Evolutionary conservation across 192 early-diverging fungal genomes (phyloP), one percentile per base, ranked within the genome.

Genomic region (Coemansia sp.): DNA sequence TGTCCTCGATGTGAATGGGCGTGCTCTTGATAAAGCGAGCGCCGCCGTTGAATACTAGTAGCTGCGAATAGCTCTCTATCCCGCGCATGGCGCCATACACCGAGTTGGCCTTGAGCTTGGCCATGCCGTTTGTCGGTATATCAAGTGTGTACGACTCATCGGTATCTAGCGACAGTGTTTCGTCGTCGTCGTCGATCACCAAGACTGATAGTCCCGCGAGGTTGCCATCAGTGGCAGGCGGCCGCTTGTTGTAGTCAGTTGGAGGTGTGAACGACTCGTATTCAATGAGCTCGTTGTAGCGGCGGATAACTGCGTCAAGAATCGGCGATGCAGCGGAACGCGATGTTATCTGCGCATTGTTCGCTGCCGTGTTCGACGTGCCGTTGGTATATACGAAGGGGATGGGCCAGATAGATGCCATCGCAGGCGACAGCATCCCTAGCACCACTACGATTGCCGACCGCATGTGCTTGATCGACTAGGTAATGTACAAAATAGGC

Each of bases 121-220:
- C 91, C 41, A 79, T 43, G 43, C 85, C 82, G n/a, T 63, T 63
- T 7, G 74, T 64, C 13, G 88, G 89, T 27, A 93, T 80, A 39
- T 87, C 79, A 27, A 93, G 84, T 27, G 76, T 85, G 69, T 93
- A 93, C n/a, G 91, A 89, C 78, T 93, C 91, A 66, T 93, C 89
- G 0, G 88, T 85, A 39, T 79, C 83, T 31, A 88, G 75, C 41
- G 83, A 77, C 27, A 91, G 86, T 2, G 81, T 69, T 67, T 85
- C 71, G 24, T 74, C 71, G 34, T 71, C 63, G 73, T 80, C 77
- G 9, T 50, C 68, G 24, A 93, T 39, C 38, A 39, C 86, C 1
- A 70, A 66, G 18, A 92, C 73, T 7, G 50, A 66, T 36, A 91
- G 72, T 10, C 72, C 74, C 11, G 62, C 58, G 49, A 91, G 67